Percentiles rank a stretch among this genome's conserved stretches.
Evolutionary conservation across 345 rosid species (phyloP).

Genomic region (Crucihimalaya himalaica): DNA sequence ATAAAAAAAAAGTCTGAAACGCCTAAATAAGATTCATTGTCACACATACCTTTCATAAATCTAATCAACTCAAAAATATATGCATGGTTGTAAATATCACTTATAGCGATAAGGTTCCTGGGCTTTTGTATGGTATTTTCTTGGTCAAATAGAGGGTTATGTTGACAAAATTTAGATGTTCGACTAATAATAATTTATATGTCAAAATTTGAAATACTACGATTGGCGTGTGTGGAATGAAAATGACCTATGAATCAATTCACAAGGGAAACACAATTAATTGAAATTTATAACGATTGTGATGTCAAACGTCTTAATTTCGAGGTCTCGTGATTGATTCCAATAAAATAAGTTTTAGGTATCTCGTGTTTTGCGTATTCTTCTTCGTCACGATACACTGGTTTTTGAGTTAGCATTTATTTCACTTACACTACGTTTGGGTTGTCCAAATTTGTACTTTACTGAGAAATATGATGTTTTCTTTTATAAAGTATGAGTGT

Average conservation of each 20-base stretch:
- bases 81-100: no score
- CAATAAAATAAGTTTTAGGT: not conserved
- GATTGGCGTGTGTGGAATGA: not conserved
- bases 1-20: no score
- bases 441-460: not conserved
- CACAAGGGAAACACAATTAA: not conserved
- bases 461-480: not conserved
- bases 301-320: conserved; percentile 1
- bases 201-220: not conserved
- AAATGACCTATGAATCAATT: not conserved
- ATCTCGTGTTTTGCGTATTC: not conserved
- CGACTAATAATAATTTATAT: not conserved
- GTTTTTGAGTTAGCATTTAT: not conserved
- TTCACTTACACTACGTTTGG: not conserved
- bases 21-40: no score
- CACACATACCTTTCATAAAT: no score
- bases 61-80: no score
- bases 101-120: not conserved
- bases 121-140: not conserved
- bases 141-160: not conserved
- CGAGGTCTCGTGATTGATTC: not conserved
- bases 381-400: not conserved
- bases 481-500: no score
- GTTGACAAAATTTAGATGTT: not conserved
- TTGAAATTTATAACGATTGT: conserved; percentile 2